Evolutionary conservation across 768 basidiomycete species (phyloP).

Genomic region (Trametes coccinea): DNA sequence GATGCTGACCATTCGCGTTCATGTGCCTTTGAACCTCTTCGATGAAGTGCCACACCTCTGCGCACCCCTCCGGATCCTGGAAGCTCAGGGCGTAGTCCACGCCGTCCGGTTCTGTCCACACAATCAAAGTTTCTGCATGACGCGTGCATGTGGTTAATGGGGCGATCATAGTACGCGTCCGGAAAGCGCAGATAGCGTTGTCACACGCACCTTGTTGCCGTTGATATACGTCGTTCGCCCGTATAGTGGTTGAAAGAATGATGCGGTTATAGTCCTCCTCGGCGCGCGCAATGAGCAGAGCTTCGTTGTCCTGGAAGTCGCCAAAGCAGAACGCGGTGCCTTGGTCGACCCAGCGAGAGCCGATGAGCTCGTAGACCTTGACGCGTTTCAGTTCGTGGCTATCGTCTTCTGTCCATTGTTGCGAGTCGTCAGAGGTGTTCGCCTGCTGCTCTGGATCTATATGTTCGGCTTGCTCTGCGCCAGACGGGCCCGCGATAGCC

Average conservation of each 20-base stretch:
- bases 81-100: conserved; percentile 97
- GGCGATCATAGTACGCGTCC: conserved; percentile 5
- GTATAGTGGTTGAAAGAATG: conserved; percentile 79
- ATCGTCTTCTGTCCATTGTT: conserved; percentile 64
- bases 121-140: conserved; percentile 86
- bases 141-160: conserved; percentile 6
- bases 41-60: conserved; percentile 98
- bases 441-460: conserved; percentile 10
- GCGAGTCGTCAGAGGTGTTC: conserved; percentile 54
- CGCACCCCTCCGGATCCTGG: conserved; percentile 92
- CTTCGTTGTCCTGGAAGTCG: conserved; percentile 79
- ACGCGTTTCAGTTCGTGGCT: conserved; percentile 80
- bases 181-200: conserved; percentile 18
- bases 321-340: conserved; percentile 97
- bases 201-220: conserved; percentile 76
- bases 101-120: conserved; percentile 96
- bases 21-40: conserved; percentile 87
- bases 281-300: conserved; percentile 79
- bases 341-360: conserved; percentile 90
- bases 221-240: conserved; percentile 82
- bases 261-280: conserved; percentile 71
- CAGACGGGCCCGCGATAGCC: conserved; percentile 7
- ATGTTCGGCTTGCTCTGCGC: conserved; percentile 8
- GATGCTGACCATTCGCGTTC: conserved; percentile 56
- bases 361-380: conserved; percentile 96